phyloP scores from a whole-genome alignment of 2,329 filamentous ascomycete species.

The Calonectria pseudoturangicola region DNA sequence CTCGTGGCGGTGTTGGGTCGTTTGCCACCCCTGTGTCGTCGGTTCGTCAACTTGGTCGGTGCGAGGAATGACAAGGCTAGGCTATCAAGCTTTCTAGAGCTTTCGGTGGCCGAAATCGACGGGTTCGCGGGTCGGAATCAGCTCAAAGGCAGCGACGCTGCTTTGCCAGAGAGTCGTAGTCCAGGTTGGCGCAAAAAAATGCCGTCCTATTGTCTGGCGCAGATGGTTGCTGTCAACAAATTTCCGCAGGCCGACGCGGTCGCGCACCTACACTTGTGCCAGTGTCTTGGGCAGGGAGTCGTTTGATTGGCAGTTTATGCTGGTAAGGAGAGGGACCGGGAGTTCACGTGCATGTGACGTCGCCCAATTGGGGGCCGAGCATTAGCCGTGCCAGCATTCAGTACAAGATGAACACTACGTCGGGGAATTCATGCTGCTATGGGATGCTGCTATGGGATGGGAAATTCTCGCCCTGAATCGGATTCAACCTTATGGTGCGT shows the following conservation, averaged over 20 bases:
- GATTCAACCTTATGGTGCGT: background rate
- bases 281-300: constrained; percentile 45
- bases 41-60: constrained; percentile 40
- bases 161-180: constrained; percentile 38
- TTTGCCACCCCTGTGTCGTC: constrained; percentile 45
- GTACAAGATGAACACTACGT: background rate
- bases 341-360: constrained; percentile 53
- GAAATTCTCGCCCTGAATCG: background rate
- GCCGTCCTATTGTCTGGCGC: constrained; percentile 45
- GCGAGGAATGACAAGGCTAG: constrained; percentile 54
- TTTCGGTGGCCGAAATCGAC: constrained; percentile 34
- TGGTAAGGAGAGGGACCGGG: constrained; percentile 50
- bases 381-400: constrained; percentile 49
- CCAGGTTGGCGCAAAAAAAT: constrained; percentile 39
- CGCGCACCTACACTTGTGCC: constrained; percentile 49
- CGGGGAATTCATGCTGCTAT: constrained; percentile 1
- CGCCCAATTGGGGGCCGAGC: constrained; percentile 47
- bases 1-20: constrained; percentile 43
- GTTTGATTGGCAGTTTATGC: constrained; percentile 56
- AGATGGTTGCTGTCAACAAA: constrained; percentile 57
- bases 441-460: background rate
- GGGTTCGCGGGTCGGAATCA: constrained; percentile 31
- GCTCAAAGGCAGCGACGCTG: constrained; percentile 25
- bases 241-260: constrained; percentile 51
- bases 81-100: constrained; percentile 37